phyloP scores from a whole-genome alignment of 2,329 filamentous ascomycete species.

The Karstenula rhodostoma region DNA sequence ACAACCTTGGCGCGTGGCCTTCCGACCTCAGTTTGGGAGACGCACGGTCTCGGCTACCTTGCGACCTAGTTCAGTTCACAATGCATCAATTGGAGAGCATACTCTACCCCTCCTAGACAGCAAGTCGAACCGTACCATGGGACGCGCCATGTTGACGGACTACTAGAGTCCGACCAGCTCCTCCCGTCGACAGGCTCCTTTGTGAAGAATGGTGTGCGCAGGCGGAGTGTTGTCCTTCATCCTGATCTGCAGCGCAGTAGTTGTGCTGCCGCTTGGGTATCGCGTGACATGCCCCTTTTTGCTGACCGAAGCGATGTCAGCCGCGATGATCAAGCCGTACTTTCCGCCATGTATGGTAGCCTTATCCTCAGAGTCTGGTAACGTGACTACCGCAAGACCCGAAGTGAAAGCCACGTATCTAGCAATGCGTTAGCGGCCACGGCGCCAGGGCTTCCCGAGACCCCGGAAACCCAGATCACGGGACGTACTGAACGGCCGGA shows the following conservation, averaged over 20 bases:
- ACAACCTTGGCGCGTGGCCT: too few relatives aligned
- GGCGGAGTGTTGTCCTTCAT: slow-evolving; percentile 14
- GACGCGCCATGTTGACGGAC: not conserved
- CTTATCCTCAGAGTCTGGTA: slow-evolving; percentile 9
- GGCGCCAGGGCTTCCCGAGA: too few relatives aligned
- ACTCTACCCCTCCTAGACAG: too few relatives aligned
- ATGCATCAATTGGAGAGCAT: too few relatives aligned
- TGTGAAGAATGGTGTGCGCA: slow-evolving; percentile 7
- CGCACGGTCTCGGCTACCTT: too few relatives aligned
- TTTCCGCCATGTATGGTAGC: slow-evolving; percentile 8
- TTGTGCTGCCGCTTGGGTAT: slow-evolving; percentile 11
- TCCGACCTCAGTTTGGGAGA: too few relatives aligned
- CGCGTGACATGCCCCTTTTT: slow-evolving; percentile 13
- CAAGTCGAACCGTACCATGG: not conserved
- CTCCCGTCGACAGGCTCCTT: slow-evolving; percentile 4
- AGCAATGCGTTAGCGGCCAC: not conserved
- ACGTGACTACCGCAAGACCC: slow-evolving; percentile 6
- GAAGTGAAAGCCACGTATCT: slow-evolving; percentile 16
- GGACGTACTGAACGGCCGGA: slow-evolving; percentile 11
- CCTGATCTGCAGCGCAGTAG: slow-evolving; percentile 15
- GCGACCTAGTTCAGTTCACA: too few relatives aligned
- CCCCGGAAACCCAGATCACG: not conserved
- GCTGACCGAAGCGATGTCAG: slow-evolving; percentile 13
- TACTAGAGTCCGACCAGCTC: slow-evolving; percentile 10
- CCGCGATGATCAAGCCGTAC: slow-evolving; percentile 13